Evolutionary conservation across 371 early-diverging fungal species (phyloP).

Genomic region (Haplosporangium sp.): DNA sequence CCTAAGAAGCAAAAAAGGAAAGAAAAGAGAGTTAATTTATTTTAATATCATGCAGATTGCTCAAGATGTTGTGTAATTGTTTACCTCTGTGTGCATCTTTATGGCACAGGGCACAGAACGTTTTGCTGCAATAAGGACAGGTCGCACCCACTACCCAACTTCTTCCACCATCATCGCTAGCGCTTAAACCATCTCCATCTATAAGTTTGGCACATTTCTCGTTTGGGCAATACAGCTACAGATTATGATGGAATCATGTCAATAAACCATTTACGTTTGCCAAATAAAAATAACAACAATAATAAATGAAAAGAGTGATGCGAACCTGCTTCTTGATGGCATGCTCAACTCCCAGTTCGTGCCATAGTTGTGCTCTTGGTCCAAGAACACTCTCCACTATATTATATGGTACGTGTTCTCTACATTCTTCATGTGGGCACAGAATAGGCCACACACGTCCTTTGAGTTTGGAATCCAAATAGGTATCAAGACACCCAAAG

Average conservation of each 20-base stretch:
- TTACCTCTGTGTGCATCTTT: conserved; percentile 18
- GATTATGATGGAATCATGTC: not conserved
- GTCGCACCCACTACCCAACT: not conserved
- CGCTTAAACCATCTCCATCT: conserved; percentile 8
- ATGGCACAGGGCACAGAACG: conserved; percentile 20
- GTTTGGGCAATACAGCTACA: conserved; percentile 21
- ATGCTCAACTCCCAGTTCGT: conserved; percentile 22
- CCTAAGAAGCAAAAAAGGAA: conserved; percentile 6
- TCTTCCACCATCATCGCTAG: not conserved
- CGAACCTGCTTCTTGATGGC: conserved; percentile 27
- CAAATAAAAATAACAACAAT: not conserved
- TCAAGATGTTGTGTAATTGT: not conserved
- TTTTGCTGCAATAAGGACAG: conserved; percentile 21
- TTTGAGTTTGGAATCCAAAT: conserved; percentile 17
- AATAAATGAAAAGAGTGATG: not conserved
- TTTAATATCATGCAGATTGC: no score
- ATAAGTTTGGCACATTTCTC: conserved; percentile 10
- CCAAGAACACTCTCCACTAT: conserved; percentile 27
- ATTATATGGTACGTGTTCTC: not conserved
- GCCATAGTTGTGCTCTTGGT: conserved; percentile 13
- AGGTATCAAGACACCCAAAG: conserved; percentile 10
- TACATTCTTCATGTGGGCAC: conserved; percentile 12
- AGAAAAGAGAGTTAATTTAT: not conserved
- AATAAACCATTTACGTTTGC: not conserved
- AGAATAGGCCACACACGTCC: conserved; percentile 20